phyloP scores from a whole-genome alignment of 2,329 filamentous ascomycete species.

The Verticillium dahliae region DNA sequence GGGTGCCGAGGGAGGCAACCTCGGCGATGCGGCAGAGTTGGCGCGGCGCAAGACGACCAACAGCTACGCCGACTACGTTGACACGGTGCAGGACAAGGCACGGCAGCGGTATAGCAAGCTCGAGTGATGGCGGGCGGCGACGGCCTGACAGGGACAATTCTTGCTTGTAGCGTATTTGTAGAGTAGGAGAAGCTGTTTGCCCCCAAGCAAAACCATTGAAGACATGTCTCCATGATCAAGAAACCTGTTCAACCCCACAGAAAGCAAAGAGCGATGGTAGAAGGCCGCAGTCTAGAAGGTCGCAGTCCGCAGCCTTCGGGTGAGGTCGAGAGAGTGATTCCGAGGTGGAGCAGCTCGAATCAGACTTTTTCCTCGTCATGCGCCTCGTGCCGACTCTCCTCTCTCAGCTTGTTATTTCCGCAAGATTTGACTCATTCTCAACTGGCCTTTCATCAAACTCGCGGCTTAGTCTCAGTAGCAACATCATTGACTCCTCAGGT shows the following conservation, averaged over 20 bases:
- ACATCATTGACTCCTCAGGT: too few relatives aligned
- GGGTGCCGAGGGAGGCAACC: constrained; percentile 61
- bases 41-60: constrained; percentile 56
- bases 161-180: too few relatives aligned
- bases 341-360: background rate
- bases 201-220: too few relatives aligned
- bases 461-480: too few relatives aligned
- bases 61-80: constrained; percentile 55
- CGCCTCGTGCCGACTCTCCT: background rate
- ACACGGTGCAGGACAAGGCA: constrained; percentile 58
- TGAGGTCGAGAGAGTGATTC: too few relatives aligned
- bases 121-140: constrained; percentile 35
- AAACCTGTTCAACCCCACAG: too few relatives aligned
- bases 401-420: background rate
- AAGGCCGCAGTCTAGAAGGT: too few relatives aligned
- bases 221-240: too few relatives aligned
- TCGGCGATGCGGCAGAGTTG: constrained; percentile 61
- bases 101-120: constrained; percentile 59
- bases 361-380: background rate
- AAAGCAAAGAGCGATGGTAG: too few relatives aligned
- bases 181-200: too few relatives aligned
- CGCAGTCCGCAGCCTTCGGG: too few relatives aligned
- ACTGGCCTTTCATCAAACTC: background rate
- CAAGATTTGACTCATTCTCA: background rate
- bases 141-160: constrained; percentile 53